Percentiles rank a stretch among this genome's conserved stretches.
Evolutionary conservation across 2,329 filamentous ascomycete genomes (phyloP).

Genomic region (Aplosporella prunicola): DNA sequence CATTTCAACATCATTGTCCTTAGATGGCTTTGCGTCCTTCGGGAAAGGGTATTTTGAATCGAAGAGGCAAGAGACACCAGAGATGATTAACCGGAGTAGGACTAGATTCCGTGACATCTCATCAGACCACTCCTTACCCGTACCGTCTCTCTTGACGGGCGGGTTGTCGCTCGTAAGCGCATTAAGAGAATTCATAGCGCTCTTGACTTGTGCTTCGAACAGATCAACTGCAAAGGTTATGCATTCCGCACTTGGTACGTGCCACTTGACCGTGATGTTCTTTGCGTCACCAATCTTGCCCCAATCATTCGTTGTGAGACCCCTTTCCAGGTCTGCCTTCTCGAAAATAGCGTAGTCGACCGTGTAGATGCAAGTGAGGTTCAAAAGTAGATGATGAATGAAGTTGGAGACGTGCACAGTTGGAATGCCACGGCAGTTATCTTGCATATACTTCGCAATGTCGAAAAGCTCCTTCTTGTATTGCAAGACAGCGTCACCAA

Average conservation of each 20-base stretch:
- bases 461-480: slow-evolving; percentile 85
- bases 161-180: slow-evolving; percentile 74
- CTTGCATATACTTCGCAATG: slow-evolving; percentile 92
- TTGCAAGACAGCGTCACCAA: slow-evolving; percentile 78
- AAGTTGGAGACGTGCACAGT: slow-evolving; percentile 97
- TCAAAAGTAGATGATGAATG: slow-evolving; percentile 90
- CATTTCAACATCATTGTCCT: slow-evolving; percentile 31
- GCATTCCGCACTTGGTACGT: slow-evolving; percentile 70
- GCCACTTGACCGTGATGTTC: slow-evolving; percentile 81
- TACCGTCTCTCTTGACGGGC: slow-evolving; percentile 80
- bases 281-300: slow-evolving; percentile 64
- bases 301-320: slow-evolving; percentile 74
- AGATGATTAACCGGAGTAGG: slow-evolving; percentile 77
- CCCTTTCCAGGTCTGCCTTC: slow-evolving; percentile 58
- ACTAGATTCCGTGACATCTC: slow-evolving; percentile 87
- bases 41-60: slow-evolving; percentile 49
- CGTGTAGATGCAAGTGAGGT: slow-evolving; percentile 88
- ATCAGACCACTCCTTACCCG: slow-evolving; percentile 98
- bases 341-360: slow-evolving; percentile 85
- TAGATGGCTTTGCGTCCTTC: slow-evolving; percentile 30
- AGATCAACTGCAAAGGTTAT: slow-evolving; percentile 82
- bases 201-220: slow-evolving; percentile 73
- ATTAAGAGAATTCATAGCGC: slow-evolving; percentile 64
- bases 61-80: slow-evolving; percentile 82
- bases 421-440: slow-evolving; percentile 84